These are phyloP conservation scores for Hemisphaericaspora xylofermentans DNA, from an alignment of 1,139 yeast species.

Conservation along the genomic window DNA sequence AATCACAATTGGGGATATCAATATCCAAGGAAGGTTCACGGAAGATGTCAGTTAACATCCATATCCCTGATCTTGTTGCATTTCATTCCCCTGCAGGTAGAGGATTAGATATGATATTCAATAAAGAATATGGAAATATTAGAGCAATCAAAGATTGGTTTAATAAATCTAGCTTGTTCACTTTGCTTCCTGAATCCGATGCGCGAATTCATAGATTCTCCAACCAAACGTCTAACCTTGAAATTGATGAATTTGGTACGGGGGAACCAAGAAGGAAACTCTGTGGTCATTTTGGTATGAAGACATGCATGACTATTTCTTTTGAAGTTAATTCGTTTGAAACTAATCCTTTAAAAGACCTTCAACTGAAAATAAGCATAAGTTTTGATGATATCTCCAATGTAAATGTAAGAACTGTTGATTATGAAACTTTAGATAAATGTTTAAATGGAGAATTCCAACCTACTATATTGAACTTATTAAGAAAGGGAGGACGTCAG, in stretches of 20 bases:
- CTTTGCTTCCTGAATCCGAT: constrained; percentile 2
- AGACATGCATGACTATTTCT: constrained; percentile 38
- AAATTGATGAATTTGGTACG: not conserved
- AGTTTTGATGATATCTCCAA: constrained; percentile 30
- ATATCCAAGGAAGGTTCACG: constrained; percentile 33
- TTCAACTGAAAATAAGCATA: constrained; percentile 23
- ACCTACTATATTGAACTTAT: constrained; percentile 31
- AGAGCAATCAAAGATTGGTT: constrained; percentile 2
- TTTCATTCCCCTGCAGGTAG: constrained; percentile 1
- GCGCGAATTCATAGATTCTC: not conserved
- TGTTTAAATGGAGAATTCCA: constrained; percentile 30
- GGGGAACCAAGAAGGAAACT: not conserved
- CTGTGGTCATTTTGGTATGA: too few species aligned
- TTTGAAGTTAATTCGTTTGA: constrained; percentile 35
- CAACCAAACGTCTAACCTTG: not conserved
- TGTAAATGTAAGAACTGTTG: constrained; percentile 24
- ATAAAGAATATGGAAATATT: constrained; percentile 1
- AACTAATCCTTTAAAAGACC: constrained; percentile 31
- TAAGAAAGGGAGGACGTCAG: constrained; percentile 14
- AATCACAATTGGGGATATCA: constrained; percentile 26
- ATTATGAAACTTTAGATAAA: constrained; percentile 22
- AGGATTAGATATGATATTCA: not conserved
- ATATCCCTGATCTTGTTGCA: constrained; percentile 35
- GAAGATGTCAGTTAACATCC: constrained; percentile 36
- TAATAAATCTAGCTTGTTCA: constrained; percentile 1